phyloP scores from a whole-genome alignment of 768 basidiomycete genomes.

The Udeniomyces megalosporus region DNA sequence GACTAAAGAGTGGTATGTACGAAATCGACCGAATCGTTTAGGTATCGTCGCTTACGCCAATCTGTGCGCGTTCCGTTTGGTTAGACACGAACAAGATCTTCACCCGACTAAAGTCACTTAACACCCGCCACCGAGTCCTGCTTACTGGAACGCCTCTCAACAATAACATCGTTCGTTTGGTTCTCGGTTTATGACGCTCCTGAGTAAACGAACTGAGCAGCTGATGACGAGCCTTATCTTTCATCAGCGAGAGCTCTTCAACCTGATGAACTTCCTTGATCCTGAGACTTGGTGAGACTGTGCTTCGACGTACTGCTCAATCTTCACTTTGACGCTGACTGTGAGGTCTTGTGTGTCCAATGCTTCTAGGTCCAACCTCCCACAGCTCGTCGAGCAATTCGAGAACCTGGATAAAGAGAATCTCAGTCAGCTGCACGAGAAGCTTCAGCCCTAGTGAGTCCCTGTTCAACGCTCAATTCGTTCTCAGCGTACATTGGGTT shows the following conservation, averaged over 20 bases:
- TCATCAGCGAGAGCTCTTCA: constrained; percentile 68
- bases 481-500: not conserved
- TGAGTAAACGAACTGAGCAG: too few species aligned
- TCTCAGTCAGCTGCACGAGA: constrained; percentile 58
- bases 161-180: constrained; percentile 59
- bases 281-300: constrained; percentile 20
- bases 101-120: constrained; percentile 63
- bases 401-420: constrained; percentile 63
- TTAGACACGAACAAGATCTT: constrained; percentile 68
- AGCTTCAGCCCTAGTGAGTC: constrained; percentile 49
- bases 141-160: constrained; percentile 95
- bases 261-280: constrained; percentile 81
- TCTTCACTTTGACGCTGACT: too few species aligned
- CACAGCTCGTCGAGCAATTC: constrained; percentile 54
- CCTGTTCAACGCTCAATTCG: too few species aligned
- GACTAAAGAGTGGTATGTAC: constrained; percentile 5
- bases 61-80: constrained; percentile 15
- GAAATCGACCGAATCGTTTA: not conserved
- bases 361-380: constrained; percentile 55
- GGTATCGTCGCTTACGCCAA: not conserved
- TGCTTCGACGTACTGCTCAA: not conserved
- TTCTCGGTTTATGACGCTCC: too few species aligned
- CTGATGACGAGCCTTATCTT: not conserved
- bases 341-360: too few species aligned
- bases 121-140: constrained; percentile 60